Evolutionary conservation across 192 early-diverging fungal genomes (phyloP).

Genomic region (Helicostylum pulchrum): DNA sequence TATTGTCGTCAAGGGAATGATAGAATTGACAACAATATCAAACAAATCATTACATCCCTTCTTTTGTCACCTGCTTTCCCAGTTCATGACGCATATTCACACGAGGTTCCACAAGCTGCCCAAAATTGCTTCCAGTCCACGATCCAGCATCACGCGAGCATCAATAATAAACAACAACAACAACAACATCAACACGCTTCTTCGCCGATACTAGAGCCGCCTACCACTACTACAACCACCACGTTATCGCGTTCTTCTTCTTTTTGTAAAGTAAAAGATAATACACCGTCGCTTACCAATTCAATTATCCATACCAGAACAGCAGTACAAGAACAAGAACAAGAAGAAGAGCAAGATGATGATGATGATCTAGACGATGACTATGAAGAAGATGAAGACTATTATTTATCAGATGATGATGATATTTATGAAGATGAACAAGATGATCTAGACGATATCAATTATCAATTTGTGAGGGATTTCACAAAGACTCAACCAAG

Average conservation of each 20-base stretch:
- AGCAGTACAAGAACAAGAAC: no score
- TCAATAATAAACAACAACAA: background rate
- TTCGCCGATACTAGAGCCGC: no score
- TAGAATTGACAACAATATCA: constrained; percentile 2
- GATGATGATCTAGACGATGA: background rate
- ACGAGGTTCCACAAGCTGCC: constrained; percentile 2
- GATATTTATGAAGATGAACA: background rate
- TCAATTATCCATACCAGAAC: no score
- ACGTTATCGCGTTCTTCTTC: no score
- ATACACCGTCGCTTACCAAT: no score
- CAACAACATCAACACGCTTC: background rate
- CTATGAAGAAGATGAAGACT: background rate
- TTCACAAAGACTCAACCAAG: constrained; percentile 20
- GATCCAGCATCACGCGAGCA: background rate
- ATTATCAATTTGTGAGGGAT: constrained; percentile 3
- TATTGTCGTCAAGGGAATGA: background rate
- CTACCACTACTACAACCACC: background rate
- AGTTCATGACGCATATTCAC: constrained; percentile 5
- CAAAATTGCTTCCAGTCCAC: background rate
- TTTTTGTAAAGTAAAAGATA: no score
- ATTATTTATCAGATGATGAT: constrained; percentile 1
- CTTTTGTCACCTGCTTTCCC: constrained; percentile 4
- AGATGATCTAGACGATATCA: background rate
- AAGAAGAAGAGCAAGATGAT: no score
- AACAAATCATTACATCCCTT: constrained; percentile 7